A percentile compares a stretch with the other conserved stretches of the same genome.
phyloP scores from a whole-genome alignment of 495 filamentous ascomycete genomes.

The Podospora comata region DNA sequence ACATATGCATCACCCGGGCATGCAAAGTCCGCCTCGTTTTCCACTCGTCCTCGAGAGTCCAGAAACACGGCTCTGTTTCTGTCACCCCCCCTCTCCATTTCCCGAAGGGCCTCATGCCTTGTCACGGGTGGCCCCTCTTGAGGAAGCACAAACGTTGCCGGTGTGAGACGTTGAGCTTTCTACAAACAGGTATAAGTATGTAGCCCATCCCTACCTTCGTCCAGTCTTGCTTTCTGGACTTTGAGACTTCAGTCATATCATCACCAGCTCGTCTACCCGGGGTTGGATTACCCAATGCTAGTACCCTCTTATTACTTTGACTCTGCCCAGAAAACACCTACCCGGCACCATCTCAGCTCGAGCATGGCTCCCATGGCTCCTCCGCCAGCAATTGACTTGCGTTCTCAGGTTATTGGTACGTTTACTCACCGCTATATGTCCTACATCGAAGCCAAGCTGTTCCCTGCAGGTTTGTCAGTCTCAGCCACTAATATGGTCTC shows the following conservation, averaged over 20 bases:
- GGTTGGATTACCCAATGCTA: slow-evolving; percentile 17
- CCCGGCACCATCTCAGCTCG: neutral
- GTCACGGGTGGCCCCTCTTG: neutral
- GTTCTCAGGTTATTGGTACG: slow-evolving; percentile 26
- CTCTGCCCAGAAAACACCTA: neutral
- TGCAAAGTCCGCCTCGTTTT: slow-evolving; percentile 4
- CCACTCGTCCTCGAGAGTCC: neutral
- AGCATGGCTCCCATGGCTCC: slow-evolving; percentile 22
- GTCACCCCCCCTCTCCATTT: neutral
- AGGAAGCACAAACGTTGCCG: neutral
- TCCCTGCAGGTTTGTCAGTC: neutral
- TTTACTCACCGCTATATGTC: neutral
- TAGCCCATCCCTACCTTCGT: neutral
- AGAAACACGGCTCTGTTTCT: neutral
- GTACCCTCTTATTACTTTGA: slow-evolving; percentile 14
- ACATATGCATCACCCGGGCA: slow-evolving; percentile 3
- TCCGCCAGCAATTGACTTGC: slow-evolving; percentile 15
- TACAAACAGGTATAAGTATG: slow-evolving; percentile 11
- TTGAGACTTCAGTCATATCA: slow-evolving; percentile 3
- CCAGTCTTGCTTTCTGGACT: neutral
- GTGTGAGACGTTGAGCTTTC: neutral
- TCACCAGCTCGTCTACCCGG: neutral
- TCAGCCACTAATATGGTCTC: neutral
- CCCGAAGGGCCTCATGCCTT: neutral
- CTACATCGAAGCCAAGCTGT: neutral